A percentile compares a stretch with the other conserved stretches of the same genome.
Evolutionary conservation across 2,329 filamentous ascomycete species (phyloP).

Genomic region (Diaporthe aspalathi): DNA sequence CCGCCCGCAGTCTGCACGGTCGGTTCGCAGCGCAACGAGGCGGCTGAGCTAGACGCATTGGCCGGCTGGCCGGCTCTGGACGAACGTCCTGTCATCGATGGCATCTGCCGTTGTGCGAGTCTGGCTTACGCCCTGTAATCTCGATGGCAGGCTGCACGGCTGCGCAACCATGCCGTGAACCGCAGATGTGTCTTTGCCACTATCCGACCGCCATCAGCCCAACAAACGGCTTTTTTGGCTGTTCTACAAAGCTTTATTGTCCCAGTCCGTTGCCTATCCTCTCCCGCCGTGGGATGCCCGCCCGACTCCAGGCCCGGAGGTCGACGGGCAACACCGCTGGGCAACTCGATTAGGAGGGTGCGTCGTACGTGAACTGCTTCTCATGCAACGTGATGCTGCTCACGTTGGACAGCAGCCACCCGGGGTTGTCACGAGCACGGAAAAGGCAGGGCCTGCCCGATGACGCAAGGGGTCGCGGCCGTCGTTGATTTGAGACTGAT

Average conservation of each 20-base stretch:
- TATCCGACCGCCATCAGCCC: slow-evolving; percentile 29
- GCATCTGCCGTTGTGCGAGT: slow-evolving; percentile 34
- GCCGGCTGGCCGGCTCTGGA: not conserved
- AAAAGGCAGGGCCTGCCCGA: slow-evolving; percentile 12
- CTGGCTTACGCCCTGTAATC: slow-evolving; percentile 22
- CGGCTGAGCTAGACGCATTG: not conserved
- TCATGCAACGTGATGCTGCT: slow-evolving; percentile 1
- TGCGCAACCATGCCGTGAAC: slow-evolving; percentile 30
- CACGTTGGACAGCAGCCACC: slow-evolving; percentile 12
- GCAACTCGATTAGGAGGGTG: not conserved
- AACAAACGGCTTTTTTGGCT: slow-evolving; percentile 30
- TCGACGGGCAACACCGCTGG: not conserved
- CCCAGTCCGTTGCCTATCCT: not conserved
- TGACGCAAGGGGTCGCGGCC: not conserved
- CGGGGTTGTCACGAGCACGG: not conserved
- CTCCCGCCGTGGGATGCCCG: slow-evolving; percentile 17
- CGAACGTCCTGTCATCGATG: not conserved
- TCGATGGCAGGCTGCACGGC: slow-evolving; percentile 29
- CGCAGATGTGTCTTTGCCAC: slow-evolving; percentile 35
- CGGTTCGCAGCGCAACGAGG: slow-evolving; percentile 1
- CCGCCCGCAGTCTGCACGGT: not conserved
- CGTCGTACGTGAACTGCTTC: slow-evolving; percentile 12
- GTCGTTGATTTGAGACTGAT: not conserved
- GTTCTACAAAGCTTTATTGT: slow-evolving; percentile 25
- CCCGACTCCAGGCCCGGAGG: not conserved